Evolutionary conservation across 2,329 filamentous ascomycete genomes (phyloP), one percentile per base, ranked within the genome.

Genomic region (Ophiostoma populinum): DNA sequence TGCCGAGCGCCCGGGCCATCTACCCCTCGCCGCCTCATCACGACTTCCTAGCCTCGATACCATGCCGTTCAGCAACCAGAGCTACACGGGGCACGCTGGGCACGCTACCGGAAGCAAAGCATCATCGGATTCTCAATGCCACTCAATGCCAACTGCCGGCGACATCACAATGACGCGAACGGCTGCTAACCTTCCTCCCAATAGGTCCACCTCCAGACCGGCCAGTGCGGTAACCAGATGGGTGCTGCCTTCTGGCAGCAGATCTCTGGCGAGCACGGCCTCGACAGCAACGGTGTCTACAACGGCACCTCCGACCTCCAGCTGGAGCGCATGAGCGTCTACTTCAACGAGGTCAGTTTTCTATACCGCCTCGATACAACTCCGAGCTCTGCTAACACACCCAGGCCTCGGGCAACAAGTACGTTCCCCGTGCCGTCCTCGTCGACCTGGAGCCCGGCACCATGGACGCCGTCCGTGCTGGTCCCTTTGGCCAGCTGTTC

Each of bases 201-300:
- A 70, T 57, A 95, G 87, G 87, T 95, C 66, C 90, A 98, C 67
- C 85, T 98, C 54, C 90, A 98, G 71, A 98, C 90, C 73, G 90
- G 90, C 64, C 90, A 98, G 77, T 95, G 90, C 71, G 90, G 90
- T 75, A 98, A 98, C 80, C 90, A 98, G 82, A 93, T 95, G 53
- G 90, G 90, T 87, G 90, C 90, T 71, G 90, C 90, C 66, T 98
- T 98, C 75, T 98, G 90, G 80, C 79, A 85, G 62, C 79, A 68
- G 55, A 85, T 85, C 58, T 82, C 79, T 56, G 75, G 77, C 62
- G 79, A 85, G 73, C 90, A 98, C 63, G 90, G 90, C 56, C 85
- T 98, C 57, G 90, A 98, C 66, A 83, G 80, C 66, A 82, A 82
- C 62, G 87, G 87, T 65, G 79, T 94, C 80, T 87, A 95, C 77